Conservation (phyloP, 179 eudicot species). For the Spinacia oleracea region DNA sequence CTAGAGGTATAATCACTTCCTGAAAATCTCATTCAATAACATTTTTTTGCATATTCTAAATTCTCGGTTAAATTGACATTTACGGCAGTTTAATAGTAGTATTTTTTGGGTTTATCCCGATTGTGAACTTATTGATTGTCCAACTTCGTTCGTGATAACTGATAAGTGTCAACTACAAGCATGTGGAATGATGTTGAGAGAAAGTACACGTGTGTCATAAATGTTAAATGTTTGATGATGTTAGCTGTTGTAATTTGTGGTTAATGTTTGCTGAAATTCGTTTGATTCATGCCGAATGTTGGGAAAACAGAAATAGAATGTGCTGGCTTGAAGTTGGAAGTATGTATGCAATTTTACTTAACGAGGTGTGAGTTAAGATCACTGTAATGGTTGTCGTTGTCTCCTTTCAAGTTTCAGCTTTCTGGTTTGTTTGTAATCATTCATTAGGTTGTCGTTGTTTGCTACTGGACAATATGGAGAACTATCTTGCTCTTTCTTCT, state of each 20-base stretch:
- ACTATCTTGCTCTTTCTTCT: too few species aligned
- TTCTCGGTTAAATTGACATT: not conserved
- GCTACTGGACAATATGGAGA: too few species aligned
- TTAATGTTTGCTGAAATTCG: not conserved
- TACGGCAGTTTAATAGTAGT: not conserved
- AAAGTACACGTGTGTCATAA: not conserved
- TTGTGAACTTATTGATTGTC: conserved; percentile 10
- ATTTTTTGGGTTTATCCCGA: not conserved
- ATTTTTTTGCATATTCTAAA: not conserved
- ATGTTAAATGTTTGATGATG: not conserved
- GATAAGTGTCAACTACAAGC: not conserved
- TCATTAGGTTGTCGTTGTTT: too few species aligned
- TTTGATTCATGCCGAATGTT: not conserved
- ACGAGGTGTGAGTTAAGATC: not conserved
- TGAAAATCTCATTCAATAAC: not conserved
- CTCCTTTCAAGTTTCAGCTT: too few species aligned
- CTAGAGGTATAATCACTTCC: conserved; percentile 62
- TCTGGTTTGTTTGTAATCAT: too few species aligned
- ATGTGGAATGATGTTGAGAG: conserved; percentile 12
- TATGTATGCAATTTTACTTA: not conserved
- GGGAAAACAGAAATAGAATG: not conserved
- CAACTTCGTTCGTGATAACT: not conserved
- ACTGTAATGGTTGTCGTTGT: not conserved
- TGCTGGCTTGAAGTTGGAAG: not conserved
- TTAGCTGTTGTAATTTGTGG: not conserved